Conservation (phyloP, 768 basidiomycete genomes). For the Boletus fagicola region DNA sequence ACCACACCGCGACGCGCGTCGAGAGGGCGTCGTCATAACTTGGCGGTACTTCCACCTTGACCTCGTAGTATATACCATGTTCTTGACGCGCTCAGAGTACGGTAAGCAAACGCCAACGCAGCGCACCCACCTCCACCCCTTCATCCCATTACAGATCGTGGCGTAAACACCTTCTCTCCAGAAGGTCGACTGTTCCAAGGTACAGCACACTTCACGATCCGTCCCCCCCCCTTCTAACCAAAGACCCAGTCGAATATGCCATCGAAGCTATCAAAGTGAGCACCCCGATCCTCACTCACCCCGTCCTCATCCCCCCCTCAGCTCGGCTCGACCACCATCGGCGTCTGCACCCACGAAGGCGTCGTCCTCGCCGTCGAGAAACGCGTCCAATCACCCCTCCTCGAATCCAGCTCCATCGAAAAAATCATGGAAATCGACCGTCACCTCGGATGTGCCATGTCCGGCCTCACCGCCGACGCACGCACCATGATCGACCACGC, state of each 20-base stretch:
- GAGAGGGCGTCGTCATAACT: conserved; percentile 31
- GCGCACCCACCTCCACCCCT: not conserved
- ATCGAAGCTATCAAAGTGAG: conserved; percentile 97
- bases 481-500: conserved; percentile 99
- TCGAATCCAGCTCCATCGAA: conserved; percentile 94
- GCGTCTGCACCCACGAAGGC: conserved; percentile 86
- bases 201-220: conserved; percentile 32
- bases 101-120: conserved; percentile 41
- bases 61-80: conserved; percentile 57
- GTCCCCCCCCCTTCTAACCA: conserved; percentile 12
- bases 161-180: conserved; percentile 98
- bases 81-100: conserved; percentile 94
- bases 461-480: conserved; percentile 94
- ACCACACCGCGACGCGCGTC: conserved; percentile 33
- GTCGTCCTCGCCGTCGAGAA: conserved; percentile 97
- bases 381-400: conserved; percentile 93
- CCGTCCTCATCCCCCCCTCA: conserved; percentile 32
- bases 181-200: conserved; percentile 99
- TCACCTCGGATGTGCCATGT: conserved; percentile 98
- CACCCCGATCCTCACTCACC: not conserved
- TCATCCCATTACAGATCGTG: conserved; percentile 61
- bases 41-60: not conserved
- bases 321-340: conserved; percentile 98
- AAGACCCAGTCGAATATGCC: conserved; percentile 86
- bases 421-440: conserved; percentile 99